Evolutionary conservation across 495 filamentous ascomycete species (phyloP).

Genomic region (Aspergillus haitiensis): DNA sequence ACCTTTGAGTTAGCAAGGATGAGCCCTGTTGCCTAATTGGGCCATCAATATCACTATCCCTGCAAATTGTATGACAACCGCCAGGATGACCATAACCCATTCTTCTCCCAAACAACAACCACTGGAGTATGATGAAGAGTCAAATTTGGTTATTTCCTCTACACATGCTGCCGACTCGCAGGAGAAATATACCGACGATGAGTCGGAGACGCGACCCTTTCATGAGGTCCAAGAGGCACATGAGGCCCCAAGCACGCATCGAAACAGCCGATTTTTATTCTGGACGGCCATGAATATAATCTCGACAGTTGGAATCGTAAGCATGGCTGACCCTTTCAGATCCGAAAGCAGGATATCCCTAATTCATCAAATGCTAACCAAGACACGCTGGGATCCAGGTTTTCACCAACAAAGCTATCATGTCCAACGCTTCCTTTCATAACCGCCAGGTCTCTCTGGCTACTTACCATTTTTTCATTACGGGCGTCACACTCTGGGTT

Average conservation of each 20-base stretch:
- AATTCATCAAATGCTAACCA: background rate
- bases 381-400: conserved; percentile 46
- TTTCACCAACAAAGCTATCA: conserved; percentile 76
- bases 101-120: background rate
- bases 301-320: conserved; percentile 21
- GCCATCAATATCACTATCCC: background rate
- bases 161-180: background rate
- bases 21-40: background rate
- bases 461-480: conserved; percentile 72
- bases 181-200: conserved; percentile 6
- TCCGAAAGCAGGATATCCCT: conserved; percentile 8
- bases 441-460: conserved; percentile 69
- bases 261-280: conserved; percentile 13
- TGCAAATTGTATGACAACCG: background rate
- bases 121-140: conserved; percentile 11
- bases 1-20: background rate
- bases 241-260: background rate
- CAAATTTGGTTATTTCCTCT: background rate
- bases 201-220: background rate
- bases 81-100: conserved; percentile 1
- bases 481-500: conserved; percentile 61
- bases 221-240: background rate
- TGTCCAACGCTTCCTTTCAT: conserved; percentile 64
- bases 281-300: conserved; percentile 24
- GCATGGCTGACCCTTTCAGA: background rate